phyloP scores from a whole-genome alignment of 306 rosid genomes.

The Inga oerstediana region DNA sequence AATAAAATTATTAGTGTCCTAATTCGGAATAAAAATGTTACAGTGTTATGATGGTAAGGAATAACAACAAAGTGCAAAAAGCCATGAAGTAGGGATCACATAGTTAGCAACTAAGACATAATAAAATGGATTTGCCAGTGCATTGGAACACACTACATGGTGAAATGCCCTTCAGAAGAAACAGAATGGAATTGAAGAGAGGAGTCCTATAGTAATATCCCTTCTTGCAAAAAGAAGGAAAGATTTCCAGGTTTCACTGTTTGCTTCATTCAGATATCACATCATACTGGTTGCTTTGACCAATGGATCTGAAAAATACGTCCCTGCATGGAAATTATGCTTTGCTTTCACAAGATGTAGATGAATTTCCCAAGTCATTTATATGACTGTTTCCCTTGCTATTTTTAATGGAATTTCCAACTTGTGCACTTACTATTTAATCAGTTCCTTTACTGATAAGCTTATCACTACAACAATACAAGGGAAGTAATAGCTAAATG shows the following conservation, averaged over 20 bases:
- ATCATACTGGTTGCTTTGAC: background rate
- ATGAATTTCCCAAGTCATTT: background rate
- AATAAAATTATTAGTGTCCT: constrained; percentile 15
- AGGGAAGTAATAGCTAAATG: background rate
- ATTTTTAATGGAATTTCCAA: background rate
- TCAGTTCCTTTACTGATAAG: background rate
- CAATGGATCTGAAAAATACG: background rate
- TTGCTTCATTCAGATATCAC: constrained; percentile 10
- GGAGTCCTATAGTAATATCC: constrained; percentile 1
- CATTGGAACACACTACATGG: background rate
- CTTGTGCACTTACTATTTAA: constrained; percentile 5
- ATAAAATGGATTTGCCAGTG: background rate
- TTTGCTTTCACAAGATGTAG: background rate
- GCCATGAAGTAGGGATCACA: background rate
- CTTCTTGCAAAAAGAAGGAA: constrained; percentile 14
- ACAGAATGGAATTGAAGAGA: background rate
- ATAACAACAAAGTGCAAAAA: background rate
- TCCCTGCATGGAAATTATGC: background rate
- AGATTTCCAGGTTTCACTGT: constrained; percentile 1
- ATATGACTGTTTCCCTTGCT: background rate
- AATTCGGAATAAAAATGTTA: constrained; percentile 13
- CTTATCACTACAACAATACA: background rate
- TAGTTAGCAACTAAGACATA: background rate
- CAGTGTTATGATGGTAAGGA: background rate
- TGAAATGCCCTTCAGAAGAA: constrained; percentile 4